Evolutionary conservation across 2,329 filamentous ascomycete species (phyloP).

Genomic region (Arthrobotrys pseudoclavata): DNA sequence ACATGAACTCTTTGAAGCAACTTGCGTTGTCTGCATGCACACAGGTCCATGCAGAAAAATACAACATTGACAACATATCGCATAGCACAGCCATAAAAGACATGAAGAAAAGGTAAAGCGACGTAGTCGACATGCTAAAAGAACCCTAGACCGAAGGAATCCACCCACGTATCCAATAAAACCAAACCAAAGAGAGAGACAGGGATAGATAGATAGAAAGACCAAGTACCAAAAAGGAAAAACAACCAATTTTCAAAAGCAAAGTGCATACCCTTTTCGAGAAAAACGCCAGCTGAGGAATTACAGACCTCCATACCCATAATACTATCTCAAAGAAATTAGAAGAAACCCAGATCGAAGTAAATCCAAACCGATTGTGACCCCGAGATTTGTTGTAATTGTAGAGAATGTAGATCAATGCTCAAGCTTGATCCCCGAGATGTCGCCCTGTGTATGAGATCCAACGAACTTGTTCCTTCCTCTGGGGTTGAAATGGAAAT

Average conservation of each 20-base stretch:
- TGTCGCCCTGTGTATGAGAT: conserved; percentile 17
- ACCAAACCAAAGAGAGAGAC: conserved; percentile 27
- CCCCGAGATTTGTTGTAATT: conserved; percentile 1
- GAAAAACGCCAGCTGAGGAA: conserved; percentile 58
- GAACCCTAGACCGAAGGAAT: conserved; percentile 49
- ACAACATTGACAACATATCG: conserved; percentile 60
- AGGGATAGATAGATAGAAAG: not conserved
- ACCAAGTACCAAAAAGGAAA: conserved; percentile 8
- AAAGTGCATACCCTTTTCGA: conserved; percentile 44
- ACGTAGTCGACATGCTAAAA: conserved; percentile 43
- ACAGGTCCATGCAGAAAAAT: conserved; percentile 52
- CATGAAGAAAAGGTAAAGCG: conserved; percentile 38
- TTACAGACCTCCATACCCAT: conserved; percentile 56
- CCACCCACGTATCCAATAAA: conserved; percentile 52
- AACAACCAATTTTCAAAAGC: conserved; percentile 27
- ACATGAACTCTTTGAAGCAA: conserved; percentile 38
- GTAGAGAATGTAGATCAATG: conserved; percentile 18
- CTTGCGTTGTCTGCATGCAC: conserved; percentile 56
- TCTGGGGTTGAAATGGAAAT: conserved; percentile 61
- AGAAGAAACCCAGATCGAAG: conserved; percentile 17
- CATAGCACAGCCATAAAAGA: conserved; percentile 50
- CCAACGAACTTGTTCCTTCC: conserved; percentile 59
- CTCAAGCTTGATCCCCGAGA: conserved; percentile 29
- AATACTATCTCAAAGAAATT: conserved; percentile 7
- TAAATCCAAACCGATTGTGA: not conserved